Evolutionary conservation across 2,329 filamentous ascomycete genomes (phyloP).

Genomic region (Cladosporium sp.): DNA sequence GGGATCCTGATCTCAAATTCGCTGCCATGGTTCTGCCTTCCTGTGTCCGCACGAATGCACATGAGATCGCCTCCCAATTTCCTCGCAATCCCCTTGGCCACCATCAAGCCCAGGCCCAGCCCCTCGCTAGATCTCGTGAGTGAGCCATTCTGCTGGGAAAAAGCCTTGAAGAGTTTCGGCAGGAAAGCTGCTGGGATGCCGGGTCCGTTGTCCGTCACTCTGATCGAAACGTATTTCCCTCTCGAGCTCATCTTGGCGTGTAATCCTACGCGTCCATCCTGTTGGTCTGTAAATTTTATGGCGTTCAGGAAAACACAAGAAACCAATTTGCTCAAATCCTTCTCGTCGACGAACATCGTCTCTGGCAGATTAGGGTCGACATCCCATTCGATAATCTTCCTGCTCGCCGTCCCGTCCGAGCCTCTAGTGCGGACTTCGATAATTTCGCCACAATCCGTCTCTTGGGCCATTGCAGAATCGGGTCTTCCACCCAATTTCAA

Average conservation of each 20-base stretch:
- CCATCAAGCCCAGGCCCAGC: slow-evolving; percentile 62
- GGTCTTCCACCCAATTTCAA: slow-evolving; percentile 49
- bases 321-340: slow-evolving; percentile 59
- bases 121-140: slow-evolving; percentile 64
- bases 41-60: slow-evolving; percentile 58
- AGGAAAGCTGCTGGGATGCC: slow-evolving; percentile 64
- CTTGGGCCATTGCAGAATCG: slow-evolving; percentile 46
- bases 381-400: slow-evolving; percentile 47
- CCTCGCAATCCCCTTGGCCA: slow-evolving; percentile 66
- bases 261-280: slow-evolving; percentile 54
- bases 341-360: slow-evolving; percentile 56
- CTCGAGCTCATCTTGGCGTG: slow-evolving; percentile 45
- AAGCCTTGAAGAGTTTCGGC: slow-evolving; percentile 64
- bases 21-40: slow-evolving; percentile 56
- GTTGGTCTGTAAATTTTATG: slow-evolving; percentile 61
- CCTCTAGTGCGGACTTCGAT: slow-evolving; percentile 45
- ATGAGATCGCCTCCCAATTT: slow-evolving; percentile 65
- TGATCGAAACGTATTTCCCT: slow-evolving; percentile 54
- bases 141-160: slow-evolving; percentile 64
- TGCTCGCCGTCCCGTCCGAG: slow-evolving; percentile 40
- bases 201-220: slow-evolving; percentile 61
- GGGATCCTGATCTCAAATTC: slow-evolving; percentile 67
- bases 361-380: slow-evolving; percentile 49
- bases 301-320: slow-evolving; percentile 63
- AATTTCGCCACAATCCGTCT: slow-evolving; percentile 44